Base-by-base conservation (phyloP, 129 eudicot species). In the Dittrichia graveolens region DNA sequence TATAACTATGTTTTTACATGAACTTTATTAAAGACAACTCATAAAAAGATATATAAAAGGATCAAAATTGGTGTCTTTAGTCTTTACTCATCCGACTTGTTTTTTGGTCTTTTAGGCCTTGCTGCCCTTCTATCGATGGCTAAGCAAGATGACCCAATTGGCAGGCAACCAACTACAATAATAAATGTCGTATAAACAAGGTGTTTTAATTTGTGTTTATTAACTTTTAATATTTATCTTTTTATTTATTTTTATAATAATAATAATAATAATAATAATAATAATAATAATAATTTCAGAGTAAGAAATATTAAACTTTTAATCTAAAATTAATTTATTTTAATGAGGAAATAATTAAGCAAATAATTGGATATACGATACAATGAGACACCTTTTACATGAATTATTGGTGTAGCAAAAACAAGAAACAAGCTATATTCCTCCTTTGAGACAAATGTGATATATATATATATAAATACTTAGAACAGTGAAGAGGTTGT, bases 131-230 rank as follows among this genome's bases (percentile, higher is more conserved):
- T n/a, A n/a, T n/a, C 15, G 19, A 6, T 46, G 71, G 71, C n/a
- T 44, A 19, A 44, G 56, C 41, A 66, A 66, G 71, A 66, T 66
- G 54, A 66, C 72, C 72, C 72, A 47, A 47, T 31, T 55, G 19
- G 57, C 16, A 65, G 71, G 57, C 55, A 66, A 65, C 42, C 58
- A 66, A 47, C 44, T 24, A 11, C 58, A 31, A 50, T 16, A 7
- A 49, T 68, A 61, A 37, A 68, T 8, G 47, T 37, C 2, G 13
- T 48, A 24, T 48, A 19, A 34, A 24, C 31, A 24, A 24, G 31
- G 31, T 24, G 31, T 24, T 24, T 24, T n/a, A n/a, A n/a, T n/a
- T n/a, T 24, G 0, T 24, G 31, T 24, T 24, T 24, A 0, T 24
- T 24, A 24, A 24, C 2, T 24, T 24, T 24, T 0, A 24, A 24